These are phyloP conservation scores for Dactylellina parvicollis DNA, from an alignment of 2,329 filamentous ascomycete species.

Conservation along the genomic window DNA sequence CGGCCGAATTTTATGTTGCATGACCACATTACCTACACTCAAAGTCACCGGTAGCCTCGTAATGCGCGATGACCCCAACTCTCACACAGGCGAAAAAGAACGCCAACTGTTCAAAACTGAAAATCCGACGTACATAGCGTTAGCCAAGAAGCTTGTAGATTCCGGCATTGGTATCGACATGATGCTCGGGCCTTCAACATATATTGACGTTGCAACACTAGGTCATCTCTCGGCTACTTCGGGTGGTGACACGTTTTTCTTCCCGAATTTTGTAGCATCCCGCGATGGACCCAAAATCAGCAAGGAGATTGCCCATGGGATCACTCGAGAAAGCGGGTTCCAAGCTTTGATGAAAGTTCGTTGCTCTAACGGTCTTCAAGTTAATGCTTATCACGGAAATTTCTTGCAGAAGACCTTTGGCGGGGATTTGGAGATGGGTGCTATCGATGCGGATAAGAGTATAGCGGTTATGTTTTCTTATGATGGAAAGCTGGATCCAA, in stretches of 20 bases:
- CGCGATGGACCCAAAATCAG: constrained; percentile 85
- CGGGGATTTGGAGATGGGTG: constrained; percentile 85
- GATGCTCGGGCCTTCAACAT: constrained; percentile 86
- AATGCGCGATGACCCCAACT: constrained; percentile 86
- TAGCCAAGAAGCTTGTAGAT: constrained; percentile 86
- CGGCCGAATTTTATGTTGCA: constrained; percentile 88
- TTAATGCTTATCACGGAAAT: constrained; percentile 93
- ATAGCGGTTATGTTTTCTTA: constrained; percentile 91
- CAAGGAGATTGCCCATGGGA: constrained; percentile 83
- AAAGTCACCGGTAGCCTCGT: constrained; percentile 82
- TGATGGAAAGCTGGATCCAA: constrained; percentile 95
- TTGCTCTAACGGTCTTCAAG: constrained; percentile 94
- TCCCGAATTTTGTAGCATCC: constrained; percentile 91
- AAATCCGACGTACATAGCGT: constrained; percentile 85
- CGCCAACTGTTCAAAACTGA: constrained; percentile 93
- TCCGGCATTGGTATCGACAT: constrained; percentile 89
- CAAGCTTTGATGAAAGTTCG: constrained; percentile 98
- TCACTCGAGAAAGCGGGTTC: constrained; percentile 90
- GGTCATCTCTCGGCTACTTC: constrained; percentile 86
- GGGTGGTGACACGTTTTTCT: constrained; percentile 96
- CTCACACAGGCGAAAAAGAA: constrained; percentile 85
- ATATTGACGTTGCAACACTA: constrained; percentile 60
- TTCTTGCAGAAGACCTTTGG: constrained; percentile 95
- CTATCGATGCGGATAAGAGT: constrained; percentile 92
- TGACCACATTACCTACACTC: constrained; percentile 88